A percentile compares a stretch with the other conserved stretches of the same genome.
phyloP scores from a whole-genome alignment of 2,329 filamentous ascomycete species.

The Lasiodiplodia hormozganensis region DNA sequence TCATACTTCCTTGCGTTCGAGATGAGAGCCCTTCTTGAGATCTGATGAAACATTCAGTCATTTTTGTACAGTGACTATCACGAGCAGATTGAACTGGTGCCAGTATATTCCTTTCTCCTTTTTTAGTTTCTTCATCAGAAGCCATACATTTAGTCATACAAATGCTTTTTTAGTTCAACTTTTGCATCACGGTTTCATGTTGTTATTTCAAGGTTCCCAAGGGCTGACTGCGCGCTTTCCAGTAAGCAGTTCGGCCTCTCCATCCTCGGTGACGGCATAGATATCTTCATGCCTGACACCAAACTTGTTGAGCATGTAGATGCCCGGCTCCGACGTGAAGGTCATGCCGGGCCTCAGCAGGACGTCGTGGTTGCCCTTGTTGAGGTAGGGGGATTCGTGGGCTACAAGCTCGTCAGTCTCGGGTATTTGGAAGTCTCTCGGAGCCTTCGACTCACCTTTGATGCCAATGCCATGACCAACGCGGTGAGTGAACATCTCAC shows the following conservation, averaged over 20 bases:
- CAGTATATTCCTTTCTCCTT: not conserved
- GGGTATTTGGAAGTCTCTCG: not conserved
- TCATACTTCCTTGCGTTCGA: not conserved
- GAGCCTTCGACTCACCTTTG: constrained; percentile 47
- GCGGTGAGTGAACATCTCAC: constrained; percentile 65
- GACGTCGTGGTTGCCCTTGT: constrained; percentile 63
- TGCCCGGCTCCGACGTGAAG: constrained; percentile 69
- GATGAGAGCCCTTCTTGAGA: too few relatives aligned
- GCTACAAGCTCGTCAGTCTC: constrained; percentile 42
- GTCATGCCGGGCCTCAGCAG: constrained; percentile 64
- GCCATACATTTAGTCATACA: not conserved
- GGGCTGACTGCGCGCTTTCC: constrained; percentile 60
- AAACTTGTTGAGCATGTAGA: constrained; percentile 66
- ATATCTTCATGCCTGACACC: constrained; percentile 70
- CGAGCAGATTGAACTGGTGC: too few relatives aligned
- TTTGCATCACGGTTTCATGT: not conserved
- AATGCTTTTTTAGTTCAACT: not conserved
- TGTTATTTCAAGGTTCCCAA: constrained; percentile 55
- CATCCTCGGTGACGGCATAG: constrained; percentile 62
- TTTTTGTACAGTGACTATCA: not conserved
- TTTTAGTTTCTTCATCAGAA: not conserved
- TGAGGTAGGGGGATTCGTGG: constrained; percentile 69
- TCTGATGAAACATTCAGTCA: too few relatives aligned
- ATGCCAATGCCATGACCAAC: constrained; percentile 71
- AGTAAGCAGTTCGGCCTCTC: constrained; percentile 62